Conservation (phyloP, 805 yeast species). For the Priceomyces melissophilus region DNA sequence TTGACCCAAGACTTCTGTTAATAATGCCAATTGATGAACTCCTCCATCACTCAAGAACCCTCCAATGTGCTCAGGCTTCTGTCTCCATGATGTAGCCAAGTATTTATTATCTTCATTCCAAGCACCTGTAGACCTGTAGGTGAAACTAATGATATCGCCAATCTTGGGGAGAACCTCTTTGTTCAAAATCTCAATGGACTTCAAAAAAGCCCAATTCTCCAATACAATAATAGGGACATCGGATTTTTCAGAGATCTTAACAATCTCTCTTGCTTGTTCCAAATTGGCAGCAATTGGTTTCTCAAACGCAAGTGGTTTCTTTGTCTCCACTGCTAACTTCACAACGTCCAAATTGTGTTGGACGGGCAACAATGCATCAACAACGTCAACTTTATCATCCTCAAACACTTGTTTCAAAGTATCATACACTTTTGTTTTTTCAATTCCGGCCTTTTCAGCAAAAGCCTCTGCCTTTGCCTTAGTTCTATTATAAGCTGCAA, state of each 20-base stretch:
- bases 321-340: constrained; percentile 63
- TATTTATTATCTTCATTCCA: constrained; percentile 61
- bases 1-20: constrained; percentile 77
- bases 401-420: constrained; percentile 60
- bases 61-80: constrained; percentile 86
- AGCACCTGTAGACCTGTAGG: constrained; percentile 72
- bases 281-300: constrained; percentile 90
- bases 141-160: constrained; percentile 69
- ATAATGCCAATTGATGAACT: constrained; percentile 87
- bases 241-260: constrained; percentile 56
- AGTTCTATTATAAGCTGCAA: constrained; percentile 81
- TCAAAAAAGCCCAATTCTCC: constrained; percentile 82
- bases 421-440: constrained; percentile 51
- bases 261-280: constrained; percentile 77
- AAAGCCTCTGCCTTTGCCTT: constrained; percentile 77
- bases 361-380: constrained; percentile 89
- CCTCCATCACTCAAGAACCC: constrained; percentile 95
- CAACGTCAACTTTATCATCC: constrained; percentile 66
- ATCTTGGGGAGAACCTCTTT: constrained; percentile 58
- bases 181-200: constrained; percentile 53
- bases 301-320: constrained; percentile 79
- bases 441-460: constrained; percentile 59
- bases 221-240: constrained; percentile 70
- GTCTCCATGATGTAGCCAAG: constrained; percentile 78
- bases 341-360: constrained; percentile 71